Conservation (phyloP, 2,329 filamentous ascomycete genomes). For the Trichoderma endophyticum region DNA sequence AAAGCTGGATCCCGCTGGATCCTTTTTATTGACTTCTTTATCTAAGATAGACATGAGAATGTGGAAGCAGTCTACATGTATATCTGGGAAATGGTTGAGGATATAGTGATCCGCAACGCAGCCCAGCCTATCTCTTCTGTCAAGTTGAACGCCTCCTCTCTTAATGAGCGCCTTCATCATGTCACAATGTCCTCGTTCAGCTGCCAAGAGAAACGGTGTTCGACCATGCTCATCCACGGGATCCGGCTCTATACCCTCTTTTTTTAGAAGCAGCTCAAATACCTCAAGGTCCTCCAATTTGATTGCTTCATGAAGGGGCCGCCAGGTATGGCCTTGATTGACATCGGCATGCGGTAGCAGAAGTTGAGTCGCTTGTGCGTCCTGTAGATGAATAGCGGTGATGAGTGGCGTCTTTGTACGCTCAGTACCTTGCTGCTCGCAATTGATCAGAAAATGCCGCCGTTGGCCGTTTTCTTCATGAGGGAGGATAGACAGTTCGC, state of each 20-base stretch:
- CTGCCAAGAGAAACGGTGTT: neutral
- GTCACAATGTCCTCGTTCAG: neutral
- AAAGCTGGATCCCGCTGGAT: rapidly evolving
- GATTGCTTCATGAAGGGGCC: neutral
- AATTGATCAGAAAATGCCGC: neutral
- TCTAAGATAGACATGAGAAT: no score
- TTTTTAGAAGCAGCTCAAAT: neutral
- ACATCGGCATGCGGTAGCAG: neutral
- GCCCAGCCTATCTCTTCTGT: neutral
- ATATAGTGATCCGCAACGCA: no score
- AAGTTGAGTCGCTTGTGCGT: neutral
- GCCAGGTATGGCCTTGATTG: neutral
- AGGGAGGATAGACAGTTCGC: no score
- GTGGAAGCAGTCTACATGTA: no score
- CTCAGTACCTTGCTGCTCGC: rapidly evolving
- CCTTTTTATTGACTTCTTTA: no score
- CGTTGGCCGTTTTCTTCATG: no score
- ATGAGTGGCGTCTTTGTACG: neutral
- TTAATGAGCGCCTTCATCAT: neutral
- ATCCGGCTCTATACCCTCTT: neutral
- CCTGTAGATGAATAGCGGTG: neutral
- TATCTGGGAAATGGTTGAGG: no score
- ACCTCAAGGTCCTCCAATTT: neutral
- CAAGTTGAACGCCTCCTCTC: neutral
- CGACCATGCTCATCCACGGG: neutral